Percentiles rank a stretch among this genome's conserved stretches.
Evolutionary conservation across 2,329 filamentous ascomycete genomes (phyloP).

Genomic region (Trichoderma semiorbis): DNA sequence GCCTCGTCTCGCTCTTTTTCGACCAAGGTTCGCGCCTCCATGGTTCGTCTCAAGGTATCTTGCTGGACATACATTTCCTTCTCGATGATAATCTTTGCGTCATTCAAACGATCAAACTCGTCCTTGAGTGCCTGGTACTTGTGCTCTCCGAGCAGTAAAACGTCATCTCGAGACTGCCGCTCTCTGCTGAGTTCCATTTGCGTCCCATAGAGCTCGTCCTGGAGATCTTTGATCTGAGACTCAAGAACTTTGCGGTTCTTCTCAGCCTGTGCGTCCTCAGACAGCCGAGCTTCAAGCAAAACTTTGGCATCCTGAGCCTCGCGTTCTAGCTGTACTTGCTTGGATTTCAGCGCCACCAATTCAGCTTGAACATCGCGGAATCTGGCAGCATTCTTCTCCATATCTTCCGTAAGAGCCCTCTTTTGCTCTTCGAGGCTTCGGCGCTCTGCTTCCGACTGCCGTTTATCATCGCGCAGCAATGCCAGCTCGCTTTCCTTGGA

Average conservation of each 20-base stretch:
- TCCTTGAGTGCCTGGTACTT: constrained; percentile 78
- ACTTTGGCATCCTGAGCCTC: constrained; percentile 86
- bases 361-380: constrained; percentile 86
- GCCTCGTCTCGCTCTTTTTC: constrained; percentile 89
- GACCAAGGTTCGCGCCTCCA: constrained; percentile 72
- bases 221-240: constrained; percentile 81
- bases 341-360: constrained; percentile 78
- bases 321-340: constrained; percentile 78
- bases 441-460: constrained; percentile 77
- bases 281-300: constrained; percentile 81
- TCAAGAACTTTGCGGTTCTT: constrained; percentile 81
- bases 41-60: constrained; percentile 81
- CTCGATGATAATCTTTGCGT: constrained; percentile 94
- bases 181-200: constrained; percentile 89
- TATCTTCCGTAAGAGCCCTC: constrained; percentile 65
- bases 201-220: constrained; percentile 76
- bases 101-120: constrained; percentile 82
- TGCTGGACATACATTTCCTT: constrained; percentile 97
- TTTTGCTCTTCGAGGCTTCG: constrained; percentile 76
- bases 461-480: constrained; percentile 79
- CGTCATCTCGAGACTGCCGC: constrained; percentile 89
- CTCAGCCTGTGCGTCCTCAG: constrained; percentile 80
- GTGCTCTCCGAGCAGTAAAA: constrained; percentile 85
- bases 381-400: constrained; percentile 71
- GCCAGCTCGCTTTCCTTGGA: constrained; percentile 92